Evolutionary conservation across 345 rosid genomes (phyloP).

Genomic region (Melaleuca alternifolia): DNA sequence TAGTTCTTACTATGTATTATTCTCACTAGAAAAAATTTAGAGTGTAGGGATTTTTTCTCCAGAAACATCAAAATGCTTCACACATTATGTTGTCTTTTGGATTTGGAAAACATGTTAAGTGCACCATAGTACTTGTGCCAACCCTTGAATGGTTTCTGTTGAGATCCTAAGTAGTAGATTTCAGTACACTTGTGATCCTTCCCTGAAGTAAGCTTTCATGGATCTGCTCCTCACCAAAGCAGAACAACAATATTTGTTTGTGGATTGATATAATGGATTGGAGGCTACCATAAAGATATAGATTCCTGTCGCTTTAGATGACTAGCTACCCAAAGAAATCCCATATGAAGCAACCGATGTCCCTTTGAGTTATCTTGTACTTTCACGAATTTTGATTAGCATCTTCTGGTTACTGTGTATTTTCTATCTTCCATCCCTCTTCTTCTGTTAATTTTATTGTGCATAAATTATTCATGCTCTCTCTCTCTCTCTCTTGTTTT

Average conservation of each 20-base stretch:
- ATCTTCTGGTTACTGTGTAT: not conserved
- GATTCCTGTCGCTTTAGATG: not conserved
- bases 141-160: not conserved
- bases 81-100: not conserved
- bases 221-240: not conserved
- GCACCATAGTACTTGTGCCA: not conserved
- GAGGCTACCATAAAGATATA: not conserved
- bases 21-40: not conserved
- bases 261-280: not conserved
- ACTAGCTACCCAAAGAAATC: not conserved
- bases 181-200: not conserved
- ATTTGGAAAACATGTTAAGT: not conserved
- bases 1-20: not conserved
- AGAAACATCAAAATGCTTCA: not conserved
- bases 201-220: not conserved
- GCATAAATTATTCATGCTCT: too few relatives aligned
- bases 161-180: not conserved
- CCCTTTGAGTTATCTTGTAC: not conserved
- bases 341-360: not conserved
- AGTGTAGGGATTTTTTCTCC: not conserved
- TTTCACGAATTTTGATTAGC: not conserved
- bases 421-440: not conserved
- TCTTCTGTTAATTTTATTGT: not conserved
- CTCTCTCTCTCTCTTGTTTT: not conserved
- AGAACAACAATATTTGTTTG: not conserved